A percentile compares a stretch with the other conserved stretches of the same genome.
These are phyloP conservation scores for Sequoia sempervirens DNA, from an alignment of 75 land plant species.

Conservation along the genomic window DNA sequence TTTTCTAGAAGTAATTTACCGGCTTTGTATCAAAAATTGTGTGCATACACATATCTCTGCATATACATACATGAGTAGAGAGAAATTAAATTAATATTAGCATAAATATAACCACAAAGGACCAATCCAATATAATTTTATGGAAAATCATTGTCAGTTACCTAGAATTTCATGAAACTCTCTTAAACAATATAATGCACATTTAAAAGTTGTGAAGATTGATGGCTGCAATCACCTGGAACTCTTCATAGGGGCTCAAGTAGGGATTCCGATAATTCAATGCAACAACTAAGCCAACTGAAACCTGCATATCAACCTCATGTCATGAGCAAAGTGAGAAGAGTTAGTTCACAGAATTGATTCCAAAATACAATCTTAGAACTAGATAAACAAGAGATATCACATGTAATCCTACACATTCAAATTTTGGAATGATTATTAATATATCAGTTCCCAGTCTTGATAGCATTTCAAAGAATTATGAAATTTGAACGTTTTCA, in stretches of 20 bases:
- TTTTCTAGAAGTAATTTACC: too few relatives aligned
- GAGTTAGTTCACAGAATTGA: neutral
- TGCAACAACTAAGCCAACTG: conserved; percentile 90
- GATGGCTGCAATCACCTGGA: conserved; percentile 58
- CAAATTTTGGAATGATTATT: neutral
- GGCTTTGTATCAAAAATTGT: too few relatives aligned
- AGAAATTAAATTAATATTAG: neutral
- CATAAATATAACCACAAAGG: neutral
- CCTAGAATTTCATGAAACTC: neutral
- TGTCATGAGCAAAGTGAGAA: neutral
- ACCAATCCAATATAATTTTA: neutral
- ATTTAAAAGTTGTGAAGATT: neutral
- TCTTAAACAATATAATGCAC: neutral
- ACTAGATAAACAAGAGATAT: neutral
- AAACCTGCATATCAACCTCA: conserved; percentile 50
- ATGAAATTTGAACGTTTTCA: neutral
- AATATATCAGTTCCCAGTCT: neutral
- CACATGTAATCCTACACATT: neutral
- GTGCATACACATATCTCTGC: too few relatives aligned
- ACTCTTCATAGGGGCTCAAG: conserved; percentile 89
- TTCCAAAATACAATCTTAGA: neutral
- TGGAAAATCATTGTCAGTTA: neutral
- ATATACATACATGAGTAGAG: neutral
- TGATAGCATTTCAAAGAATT: neutral
- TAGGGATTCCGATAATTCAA: conserved; percentile 90